Evolutionary conservation across 1,284 basidiomycete genomes (phyloP).

Genomic region (Ganoderma sinense): DNA sequence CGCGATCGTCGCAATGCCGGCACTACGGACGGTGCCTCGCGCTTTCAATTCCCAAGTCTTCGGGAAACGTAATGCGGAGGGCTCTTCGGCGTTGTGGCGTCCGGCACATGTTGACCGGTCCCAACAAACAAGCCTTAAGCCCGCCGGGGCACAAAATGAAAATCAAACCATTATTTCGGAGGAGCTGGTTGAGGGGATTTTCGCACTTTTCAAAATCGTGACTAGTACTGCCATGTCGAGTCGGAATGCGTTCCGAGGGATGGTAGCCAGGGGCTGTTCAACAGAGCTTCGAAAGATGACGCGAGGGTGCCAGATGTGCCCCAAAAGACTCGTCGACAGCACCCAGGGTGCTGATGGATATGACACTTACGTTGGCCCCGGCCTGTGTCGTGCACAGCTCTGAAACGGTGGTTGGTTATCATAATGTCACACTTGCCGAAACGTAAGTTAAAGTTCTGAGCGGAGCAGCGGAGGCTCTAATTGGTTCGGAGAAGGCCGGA

Average conservation of each 20-base stretch:
- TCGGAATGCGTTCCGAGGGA: not conserved
- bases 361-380: not conserved
- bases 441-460: not conserved
- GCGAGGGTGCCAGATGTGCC: not conserved
- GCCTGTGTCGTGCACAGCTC: not conserved
- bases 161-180: not conserved
- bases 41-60: not conserved
- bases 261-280: not conserved
- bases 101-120: not conserved
- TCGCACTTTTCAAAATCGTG: not conserved
- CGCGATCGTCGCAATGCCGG: conserved; percentile 1
- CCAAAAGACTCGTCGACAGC: not conserved
- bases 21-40: not conserved
- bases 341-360: not conserved
- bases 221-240: not conserved
- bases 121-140: not conserved
- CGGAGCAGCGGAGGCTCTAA: not conserved
- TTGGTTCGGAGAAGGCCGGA: not conserved
- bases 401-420: not conserved
- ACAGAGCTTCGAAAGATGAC: not conserved
- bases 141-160: not conserved
- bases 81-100: not conserved
- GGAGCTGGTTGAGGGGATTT: not conserved
- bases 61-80: not conserved
- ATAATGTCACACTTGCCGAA: not conserved